Evolutionary conservation across 2,329 filamentous ascomycete species (phyloP).

Genomic region (Neofusicoccum umdonicola): DNA sequence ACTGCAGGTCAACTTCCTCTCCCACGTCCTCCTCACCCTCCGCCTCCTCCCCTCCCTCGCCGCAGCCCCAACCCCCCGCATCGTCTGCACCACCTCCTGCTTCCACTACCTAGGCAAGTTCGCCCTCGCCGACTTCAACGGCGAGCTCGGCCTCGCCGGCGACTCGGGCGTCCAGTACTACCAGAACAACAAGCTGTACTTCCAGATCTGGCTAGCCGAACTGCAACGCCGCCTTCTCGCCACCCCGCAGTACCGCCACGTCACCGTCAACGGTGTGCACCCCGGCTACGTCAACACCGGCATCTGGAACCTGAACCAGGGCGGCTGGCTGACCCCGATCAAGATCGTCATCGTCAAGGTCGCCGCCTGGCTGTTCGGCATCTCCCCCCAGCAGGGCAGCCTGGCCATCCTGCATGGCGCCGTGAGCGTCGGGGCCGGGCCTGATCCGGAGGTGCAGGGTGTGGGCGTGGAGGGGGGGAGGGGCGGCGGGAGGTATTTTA

Average conservation of each 20-base stretch:
- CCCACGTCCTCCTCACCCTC: slow-evolving; percentile 29
- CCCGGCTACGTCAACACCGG: slow-evolving; percentile 32
- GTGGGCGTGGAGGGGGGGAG: slow-evolving; percentile 18
- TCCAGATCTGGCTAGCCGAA: slow-evolving; percentile 34
- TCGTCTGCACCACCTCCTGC: slow-evolving; percentile 32
- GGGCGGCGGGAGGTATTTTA: slow-evolving; percentile 26
- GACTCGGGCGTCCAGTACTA: slow-evolving; percentile 23
- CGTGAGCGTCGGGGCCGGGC: slow-evolving; percentile 20
- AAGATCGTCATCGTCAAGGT: slow-evolving; percentile 11
- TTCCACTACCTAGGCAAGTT: slow-evolving; percentile 29
- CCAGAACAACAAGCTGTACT: slow-evolving; percentile 35
- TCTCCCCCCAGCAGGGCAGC: slow-evolving; percentile 26
- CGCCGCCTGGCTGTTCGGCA: slow-evolving; percentile 20
- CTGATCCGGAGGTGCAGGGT: slow-evolving; percentile 20
- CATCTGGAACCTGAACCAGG: slow-evolving; percentile 31
- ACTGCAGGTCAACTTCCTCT: slow-evolving; percentile 32
- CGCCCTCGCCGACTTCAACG: slow-evolving; percentile 28
- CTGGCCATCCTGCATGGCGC: slow-evolving; percentile 25
- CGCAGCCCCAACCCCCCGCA: slow-evolving; percentile 24
- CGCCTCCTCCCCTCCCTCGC: slow-evolving; percentile 25
- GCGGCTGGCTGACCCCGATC: slow-evolving; percentile 6
- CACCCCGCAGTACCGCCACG: slow-evolving; percentile 24
- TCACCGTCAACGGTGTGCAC: slow-evolving; percentile 33
- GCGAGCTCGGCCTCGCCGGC: slow-evolving; percentile 4
- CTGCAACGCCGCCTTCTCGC: slow-evolving; percentile 27